Evolutionary conservation across 2,329 filamentous ascomycete genomes (phyloP).

Genomic region (Rhexocercosporidium sp.): DNA sequence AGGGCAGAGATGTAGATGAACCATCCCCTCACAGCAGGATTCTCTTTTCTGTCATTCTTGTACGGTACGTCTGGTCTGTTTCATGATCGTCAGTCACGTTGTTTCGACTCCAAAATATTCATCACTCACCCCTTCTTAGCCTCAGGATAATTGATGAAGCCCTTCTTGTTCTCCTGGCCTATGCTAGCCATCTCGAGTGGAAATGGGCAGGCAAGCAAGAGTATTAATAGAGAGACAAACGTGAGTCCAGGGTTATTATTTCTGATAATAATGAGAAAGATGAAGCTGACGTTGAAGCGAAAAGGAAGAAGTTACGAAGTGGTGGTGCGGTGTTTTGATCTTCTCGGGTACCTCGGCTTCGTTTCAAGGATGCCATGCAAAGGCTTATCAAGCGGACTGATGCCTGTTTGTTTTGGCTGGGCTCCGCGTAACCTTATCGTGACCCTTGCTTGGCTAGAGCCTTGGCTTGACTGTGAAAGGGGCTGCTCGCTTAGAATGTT

Average conservation of each 20-base stretch:
- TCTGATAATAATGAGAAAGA: not conserved
- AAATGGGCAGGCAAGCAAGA: not conserved
- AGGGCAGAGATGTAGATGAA: conserved; percentile 22
- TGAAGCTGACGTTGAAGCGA: not conserved
- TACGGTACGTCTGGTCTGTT: conserved; percentile 29
- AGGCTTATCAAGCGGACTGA: not conserved
- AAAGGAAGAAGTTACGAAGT: not conserved
- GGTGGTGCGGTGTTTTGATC: not conserved
- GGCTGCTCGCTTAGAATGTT: conserved; percentile 5
- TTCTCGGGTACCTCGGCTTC: conserved; percentile 7
- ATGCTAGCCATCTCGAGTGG: conserved; percentile 10
- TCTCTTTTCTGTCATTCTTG: conserved; percentile 26
- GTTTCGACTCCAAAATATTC: not conserved
- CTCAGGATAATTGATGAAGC: conserved; percentile 24
- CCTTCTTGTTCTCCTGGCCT: conserved; percentile 18
- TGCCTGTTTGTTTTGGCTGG: conserved; percentile 11
- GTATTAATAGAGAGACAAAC: not conserved
- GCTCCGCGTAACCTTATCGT: not conserved
- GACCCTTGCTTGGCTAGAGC: not conserved
- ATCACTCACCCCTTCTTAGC: conserved; percentile 22
- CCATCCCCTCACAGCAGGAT: conserved; percentile 27
- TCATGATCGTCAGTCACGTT: conserved; percentile 14
- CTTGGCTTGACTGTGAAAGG: not conserved
- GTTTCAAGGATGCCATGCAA: conserved; percentile 2
- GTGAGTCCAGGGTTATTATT: not conserved